A percentile compares a stretch with the other conserved stretches of the same genome.
Conservation (phyloP, 2,329 filamentous ascomycete species). For the Podosphaera leucotricha region DNA sequence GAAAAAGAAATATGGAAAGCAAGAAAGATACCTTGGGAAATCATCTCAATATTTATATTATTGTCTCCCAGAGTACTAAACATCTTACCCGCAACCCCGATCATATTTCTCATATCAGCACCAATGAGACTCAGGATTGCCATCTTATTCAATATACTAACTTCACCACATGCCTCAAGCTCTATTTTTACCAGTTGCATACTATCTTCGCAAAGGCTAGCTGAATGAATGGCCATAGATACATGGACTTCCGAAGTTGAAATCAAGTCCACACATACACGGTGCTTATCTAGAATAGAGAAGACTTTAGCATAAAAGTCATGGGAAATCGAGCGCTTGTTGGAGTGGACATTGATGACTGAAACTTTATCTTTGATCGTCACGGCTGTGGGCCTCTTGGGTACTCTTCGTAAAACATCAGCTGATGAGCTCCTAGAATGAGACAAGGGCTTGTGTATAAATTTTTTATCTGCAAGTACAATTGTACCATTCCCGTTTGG, state of each 20-base stretch:
- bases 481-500: conserved; percentile 56
- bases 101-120: conserved; percentile 93
- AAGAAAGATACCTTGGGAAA: conserved; percentile 55
- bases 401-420: conserved; percentile 26
- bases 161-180: conserved; percentile 60
- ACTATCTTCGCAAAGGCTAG: conserved; percentile 36
- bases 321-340: conserved; percentile 87
- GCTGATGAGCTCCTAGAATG: conserved; percentile 23
- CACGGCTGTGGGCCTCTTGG: conserved; percentile 64
- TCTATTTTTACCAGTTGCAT: conserved; percentile 47
- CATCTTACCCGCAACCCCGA: conserved; percentile 80
- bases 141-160: conserved; percentile 79
- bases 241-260: conserved; percentile 94
- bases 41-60: conserved; percentile 97
- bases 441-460: conserved; percentile 27
- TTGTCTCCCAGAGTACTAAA: conserved; percentile 86
- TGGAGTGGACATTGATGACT: conserved; percentile 93
- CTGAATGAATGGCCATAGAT: conserved; percentile 83
- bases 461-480: conserved; percentile 51
- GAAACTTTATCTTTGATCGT: conserved; percentile 96
- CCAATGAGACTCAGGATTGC: conserved; percentile 88
- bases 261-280: conserved; percentile 84
- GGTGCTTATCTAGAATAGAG: conserved; percentile 64
- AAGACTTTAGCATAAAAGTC: conserved; percentile 93
- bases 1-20: conserved; percentile 1